Evolutionary conservation across 768 basidiomycete species (phyloP).

Genomic region (Termitomyces sp.): DNA sequence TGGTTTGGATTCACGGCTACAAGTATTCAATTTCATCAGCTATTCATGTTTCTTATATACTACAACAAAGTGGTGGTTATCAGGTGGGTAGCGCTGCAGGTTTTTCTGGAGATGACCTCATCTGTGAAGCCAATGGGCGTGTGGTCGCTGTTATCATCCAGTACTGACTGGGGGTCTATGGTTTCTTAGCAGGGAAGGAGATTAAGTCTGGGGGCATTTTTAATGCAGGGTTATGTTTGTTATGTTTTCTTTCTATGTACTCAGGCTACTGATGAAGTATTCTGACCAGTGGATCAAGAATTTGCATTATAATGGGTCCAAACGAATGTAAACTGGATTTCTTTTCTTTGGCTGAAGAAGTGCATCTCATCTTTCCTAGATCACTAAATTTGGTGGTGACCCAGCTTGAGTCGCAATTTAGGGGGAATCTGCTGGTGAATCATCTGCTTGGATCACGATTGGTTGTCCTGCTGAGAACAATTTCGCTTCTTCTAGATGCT

Average conservation of each 20-base stretch:
- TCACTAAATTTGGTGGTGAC: constrained; percentile 38
- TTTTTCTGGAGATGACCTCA: constrained; percentile 32
- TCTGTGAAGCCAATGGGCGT: constrained; percentile 29
- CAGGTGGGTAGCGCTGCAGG: constrained; percentile 22
- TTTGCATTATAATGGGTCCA: constrained; percentile 42
- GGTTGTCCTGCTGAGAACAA: no score
- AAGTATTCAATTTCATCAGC: constrained; percentile 5
- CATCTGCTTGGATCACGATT: not conserved
- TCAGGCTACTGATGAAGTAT: not conserved
- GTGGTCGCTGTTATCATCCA: constrained; percentile 38
- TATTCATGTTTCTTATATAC: not conserved
- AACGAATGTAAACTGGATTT: constrained; percentile 24
- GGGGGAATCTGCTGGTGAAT: constrained; percentile 38
- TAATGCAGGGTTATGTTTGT: constrained; percentile 47
- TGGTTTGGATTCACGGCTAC: constrained; percentile 44
- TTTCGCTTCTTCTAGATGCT: constrained; percentile 26
- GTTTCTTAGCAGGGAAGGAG: constrained; percentile 40
- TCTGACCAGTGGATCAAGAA: constrained; percentile 36
- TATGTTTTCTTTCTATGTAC: not conserved
- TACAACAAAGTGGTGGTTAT: constrained; percentile 27
- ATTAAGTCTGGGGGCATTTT: constrained; percentile 39
- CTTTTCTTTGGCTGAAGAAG: not conserved
- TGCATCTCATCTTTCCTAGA: constrained; percentile 20
- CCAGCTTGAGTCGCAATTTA: constrained; percentile 36
- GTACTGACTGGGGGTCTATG: constrained; percentile 42